Evolutionary conservation across 2,329 filamentous ascomycete genomes (phyloP).

Genomic region (Colletotrichum sp.): DNA sequence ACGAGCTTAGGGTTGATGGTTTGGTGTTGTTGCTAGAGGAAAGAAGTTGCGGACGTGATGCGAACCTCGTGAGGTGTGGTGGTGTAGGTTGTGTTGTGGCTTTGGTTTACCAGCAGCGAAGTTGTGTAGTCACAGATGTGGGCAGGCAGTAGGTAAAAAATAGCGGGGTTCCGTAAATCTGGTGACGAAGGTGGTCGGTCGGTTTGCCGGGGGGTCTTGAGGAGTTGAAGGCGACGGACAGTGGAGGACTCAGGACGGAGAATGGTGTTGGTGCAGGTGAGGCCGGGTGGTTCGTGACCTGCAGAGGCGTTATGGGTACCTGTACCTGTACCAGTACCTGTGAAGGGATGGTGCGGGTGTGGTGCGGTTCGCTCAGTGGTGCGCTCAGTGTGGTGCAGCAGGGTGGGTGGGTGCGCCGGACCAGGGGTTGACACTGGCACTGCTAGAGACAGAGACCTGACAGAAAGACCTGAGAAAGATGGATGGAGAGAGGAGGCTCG

Average conservation of each 20-base stretch:
- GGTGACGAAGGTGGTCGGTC: constrained; percentile 10
- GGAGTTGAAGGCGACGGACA: background rate
- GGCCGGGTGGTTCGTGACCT: constrained; percentile 18
- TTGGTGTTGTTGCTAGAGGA: background rate
- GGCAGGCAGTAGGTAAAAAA: background rate
- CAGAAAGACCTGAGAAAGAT: background rate
- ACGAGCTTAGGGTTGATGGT: background rate
- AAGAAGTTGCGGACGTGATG: constrained; percentile 4
- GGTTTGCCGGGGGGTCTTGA: background rate
- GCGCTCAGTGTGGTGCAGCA: background rate
- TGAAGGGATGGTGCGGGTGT: background rate
- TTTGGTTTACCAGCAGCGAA: background rate
- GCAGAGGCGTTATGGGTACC: background rate
- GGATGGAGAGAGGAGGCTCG: background rate
- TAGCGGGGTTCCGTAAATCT: constrained; percentile 19
- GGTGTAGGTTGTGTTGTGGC: background rate
- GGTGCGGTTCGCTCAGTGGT: constrained; percentile 9
- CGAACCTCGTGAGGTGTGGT: constrained; percentile 5
- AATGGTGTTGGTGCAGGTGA: background rate
- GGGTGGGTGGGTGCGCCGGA: background rate
- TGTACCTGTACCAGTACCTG: background rate
- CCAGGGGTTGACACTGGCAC: background rate
- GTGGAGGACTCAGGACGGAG: background rate
- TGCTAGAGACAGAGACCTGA: rapidly evolving
- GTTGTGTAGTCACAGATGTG: background rate